Percentiles rank a stretch among this genome's conserved stretches.
phyloP scores from a whole-genome alignment of 495 filamentous ascomycete genomes.

The Penicillium pancosmium region DNA sequence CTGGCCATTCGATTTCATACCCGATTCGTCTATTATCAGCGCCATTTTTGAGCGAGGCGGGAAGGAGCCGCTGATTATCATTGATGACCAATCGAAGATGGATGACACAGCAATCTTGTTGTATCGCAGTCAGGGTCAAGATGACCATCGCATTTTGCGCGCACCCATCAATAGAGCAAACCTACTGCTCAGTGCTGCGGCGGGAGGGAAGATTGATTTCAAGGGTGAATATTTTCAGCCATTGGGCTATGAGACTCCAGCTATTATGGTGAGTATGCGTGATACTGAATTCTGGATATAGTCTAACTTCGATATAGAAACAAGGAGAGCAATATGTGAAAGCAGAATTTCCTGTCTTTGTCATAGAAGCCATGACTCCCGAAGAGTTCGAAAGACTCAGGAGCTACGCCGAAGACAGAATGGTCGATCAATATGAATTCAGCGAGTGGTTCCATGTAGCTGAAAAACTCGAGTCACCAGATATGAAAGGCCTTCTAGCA shows the following conservation, averaged over 20 bases:
- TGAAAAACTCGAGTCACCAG: slow-evolving; percentile 1
- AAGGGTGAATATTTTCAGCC: background rate
- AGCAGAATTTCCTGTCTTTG: background rate
- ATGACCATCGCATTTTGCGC: background rate
- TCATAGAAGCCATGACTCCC: slow-evolving; percentile 5
- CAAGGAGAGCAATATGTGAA: background rate
- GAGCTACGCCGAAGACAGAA: background rate
- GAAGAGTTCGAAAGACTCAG: slow-evolving; percentile 5
- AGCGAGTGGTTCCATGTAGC: slow-evolving; percentile 4
- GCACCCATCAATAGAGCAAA: slow-evolving; percentile 6
- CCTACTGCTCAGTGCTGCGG: slow-evolving; percentile 4
- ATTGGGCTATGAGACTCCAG: background rate
- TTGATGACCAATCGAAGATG: slow-evolving; percentile 5
- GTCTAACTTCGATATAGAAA: background rate
- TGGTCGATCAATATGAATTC: background rate
- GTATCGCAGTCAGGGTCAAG: background rate
- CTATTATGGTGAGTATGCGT: background rate
- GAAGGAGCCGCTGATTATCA: background rate
- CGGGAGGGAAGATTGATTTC: background rate
- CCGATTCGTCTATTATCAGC: slow-evolving; percentile 1
- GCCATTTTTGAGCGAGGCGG: slow-evolving; percentile 1
- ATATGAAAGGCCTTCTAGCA: slow-evolving; percentile 5
- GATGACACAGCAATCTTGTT: slow-evolving; percentile 2
- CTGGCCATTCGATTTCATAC: slow-evolving; percentile 8
- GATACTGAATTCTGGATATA: background rate